Evolutionary conservation across 225 moss, liverwort and hornwort genomes (phyloP), one percentile per base, ranked within the genome.

Genomic region (Lunularia cruciata): DNA sequence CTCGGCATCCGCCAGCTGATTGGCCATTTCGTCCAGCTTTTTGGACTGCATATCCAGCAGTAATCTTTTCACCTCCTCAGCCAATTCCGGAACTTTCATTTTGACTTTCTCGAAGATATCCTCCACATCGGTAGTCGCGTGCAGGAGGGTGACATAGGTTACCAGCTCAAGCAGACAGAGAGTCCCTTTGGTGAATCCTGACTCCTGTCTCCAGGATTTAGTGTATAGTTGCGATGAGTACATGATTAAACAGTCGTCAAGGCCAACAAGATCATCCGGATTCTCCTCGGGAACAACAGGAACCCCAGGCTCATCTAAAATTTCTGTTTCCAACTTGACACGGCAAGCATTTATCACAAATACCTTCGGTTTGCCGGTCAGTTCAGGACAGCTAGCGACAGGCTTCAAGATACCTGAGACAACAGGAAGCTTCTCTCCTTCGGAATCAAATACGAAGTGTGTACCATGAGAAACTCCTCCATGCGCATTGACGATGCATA

Each of bases 161-260:
- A 11, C 9, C 20, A 66, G 16, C 47, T 49, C 66, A 34, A 13
- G 12, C 3, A 66, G 4, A 20, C 47, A 66, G 1, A 66, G 14
- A 6, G 66, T 32, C 8, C 66, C 66, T 14, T 48, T 4, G 5
- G 47, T n/a, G 10, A 47, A 0, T 22, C n/a, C 47, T 7, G 1
- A 10, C 34, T 33, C 47, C 10, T 8, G 9, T 49, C 66, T 66
- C 16, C 7, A 32, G 0, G 47, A 9, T 0, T 19, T 4, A 32
- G 3, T 23, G 31, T 43, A 23, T 20, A 49, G 3, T 48, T 19
- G 0, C 16, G 32, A 13, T 5, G 66, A 47, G 45, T 66, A 66
- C 66, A 66, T 66, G 26, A 66, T 1, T 47, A 66, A 66, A 23
- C 66, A 48, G 34, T 66, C 66, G 32, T 51, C 51, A 34, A 33